Conservation (phyloP, 257 asterid species). For the Galeopsis tetrahit region DNA sequence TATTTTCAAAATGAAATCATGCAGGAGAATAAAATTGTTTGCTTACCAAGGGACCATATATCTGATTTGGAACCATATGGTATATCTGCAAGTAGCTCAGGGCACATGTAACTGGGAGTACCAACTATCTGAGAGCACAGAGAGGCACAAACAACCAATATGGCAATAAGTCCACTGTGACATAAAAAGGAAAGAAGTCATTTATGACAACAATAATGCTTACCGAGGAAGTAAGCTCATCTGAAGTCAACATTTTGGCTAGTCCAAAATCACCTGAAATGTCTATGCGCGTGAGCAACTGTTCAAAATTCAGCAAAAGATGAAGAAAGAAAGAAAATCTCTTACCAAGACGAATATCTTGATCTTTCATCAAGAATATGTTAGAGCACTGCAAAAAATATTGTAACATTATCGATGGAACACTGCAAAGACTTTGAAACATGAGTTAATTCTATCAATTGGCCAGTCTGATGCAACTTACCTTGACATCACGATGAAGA, state of each 20-base stretch:
- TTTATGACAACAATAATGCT: constrained; percentile 36
- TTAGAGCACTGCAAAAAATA: constrained; percentile 83
- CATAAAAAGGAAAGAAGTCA: constrained; percentile 13
- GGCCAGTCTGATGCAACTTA: constrained; percentile 38
- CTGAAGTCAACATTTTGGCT: constrained; percentile 84
- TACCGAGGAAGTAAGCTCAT: constrained; percentile 94
- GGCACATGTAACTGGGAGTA: constrained; percentile 97
- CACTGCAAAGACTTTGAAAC: constrained; percentile 10
- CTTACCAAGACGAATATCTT: constrained; percentile 90
- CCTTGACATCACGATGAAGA: constrained; percentile 98
- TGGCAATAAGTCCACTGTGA: constrained; percentile 23
- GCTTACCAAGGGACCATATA: constrained; percentile 92
- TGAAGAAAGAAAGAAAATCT: background rate
- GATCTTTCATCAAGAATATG: constrained; percentile 85
- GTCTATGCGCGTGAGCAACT: constrained; percentile 34
- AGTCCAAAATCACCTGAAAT: constrained; percentile 93
- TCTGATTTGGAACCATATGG: constrained; percentile 96
- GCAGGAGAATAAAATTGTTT: constrained; percentile 7
- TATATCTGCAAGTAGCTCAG: constrained; percentile 94
- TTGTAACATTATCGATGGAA: constrained; percentile 21
- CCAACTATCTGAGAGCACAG: constrained; percentile 74
- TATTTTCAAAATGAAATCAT: constrained; percentile 11
- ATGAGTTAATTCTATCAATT: constrained; percentile 6
- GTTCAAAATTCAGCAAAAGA: constrained; percentile 28
- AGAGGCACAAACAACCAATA: constrained; percentile 29